These are phyloP conservation scores for Naganishia vaughanmartiniae DNA, from an alignment of 768 basidiomycete genomes.

Conservation along the genomic window DNA sequence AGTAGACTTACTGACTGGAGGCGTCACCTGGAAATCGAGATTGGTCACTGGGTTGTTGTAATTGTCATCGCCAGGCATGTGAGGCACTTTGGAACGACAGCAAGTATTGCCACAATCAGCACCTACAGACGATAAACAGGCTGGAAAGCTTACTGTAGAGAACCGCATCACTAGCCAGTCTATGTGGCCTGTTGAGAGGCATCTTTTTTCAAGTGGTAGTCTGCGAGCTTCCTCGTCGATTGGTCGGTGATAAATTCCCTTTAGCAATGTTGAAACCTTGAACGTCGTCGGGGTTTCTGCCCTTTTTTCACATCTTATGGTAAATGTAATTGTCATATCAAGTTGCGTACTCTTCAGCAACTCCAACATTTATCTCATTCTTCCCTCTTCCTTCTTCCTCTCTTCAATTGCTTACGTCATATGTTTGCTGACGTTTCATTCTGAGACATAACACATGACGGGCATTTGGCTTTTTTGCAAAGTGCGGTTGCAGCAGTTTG, in stretches of 20 bases:
- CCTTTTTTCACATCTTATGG: too few species aligned
- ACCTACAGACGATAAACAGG: neutral
- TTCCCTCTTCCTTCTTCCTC: too few species aligned
- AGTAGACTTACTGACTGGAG: conserved; percentile 3
- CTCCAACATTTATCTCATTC: too few species aligned
- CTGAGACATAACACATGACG: neutral
- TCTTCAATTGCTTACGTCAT: conserved; percentile 15
- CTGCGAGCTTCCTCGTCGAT: neutral
- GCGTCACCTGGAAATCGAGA: conserved; percentile 6
- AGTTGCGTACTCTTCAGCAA: too few species aligned
- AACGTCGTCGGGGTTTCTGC: too few species aligned
- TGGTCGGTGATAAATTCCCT: neutral
- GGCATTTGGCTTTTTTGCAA: neutral
- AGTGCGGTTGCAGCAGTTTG: neutral
- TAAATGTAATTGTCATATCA: too few species aligned
- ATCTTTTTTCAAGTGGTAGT: neutral
- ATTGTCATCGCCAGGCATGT: conserved; percentile 5
- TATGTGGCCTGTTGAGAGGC: neutral
- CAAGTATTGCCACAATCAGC: neutral
- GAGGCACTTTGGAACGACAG: neutral
- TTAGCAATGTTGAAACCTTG: neutral
- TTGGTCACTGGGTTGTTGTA: conserved; percentile 17
- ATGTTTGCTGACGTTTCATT: conserved; percentile 6
- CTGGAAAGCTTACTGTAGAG: conserved; percentile 4
- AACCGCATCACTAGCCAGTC: neutral